phyloP scores from a whole-genome alignment of 2,329 filamentous ascomycete species.

The Alternaria gaisen region DNA sequence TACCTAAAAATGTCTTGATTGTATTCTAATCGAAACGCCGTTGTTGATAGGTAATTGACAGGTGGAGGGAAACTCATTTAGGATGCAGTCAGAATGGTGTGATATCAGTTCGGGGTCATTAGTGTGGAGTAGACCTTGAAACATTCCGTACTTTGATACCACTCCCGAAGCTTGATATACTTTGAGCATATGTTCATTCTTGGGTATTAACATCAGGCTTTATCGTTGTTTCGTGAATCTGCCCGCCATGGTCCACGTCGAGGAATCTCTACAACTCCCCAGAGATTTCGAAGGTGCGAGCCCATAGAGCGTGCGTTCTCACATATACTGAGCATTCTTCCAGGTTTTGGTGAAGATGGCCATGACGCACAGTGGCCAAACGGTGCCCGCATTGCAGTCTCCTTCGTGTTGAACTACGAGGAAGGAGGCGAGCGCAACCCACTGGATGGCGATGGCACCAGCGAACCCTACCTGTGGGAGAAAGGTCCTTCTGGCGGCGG shows the following conservation, averaged over 20 bases:
- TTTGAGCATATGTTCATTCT: neutral
- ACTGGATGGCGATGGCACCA: conserved; percentile 44
- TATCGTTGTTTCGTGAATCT: neutral
- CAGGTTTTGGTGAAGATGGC: conserved; percentile 51
- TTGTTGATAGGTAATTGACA: neutral
- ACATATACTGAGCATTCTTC: neutral
- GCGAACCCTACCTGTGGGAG: conserved; percentile 47
- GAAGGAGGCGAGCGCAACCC: conserved; percentile 46
- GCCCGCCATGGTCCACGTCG: conserved; percentile 39
- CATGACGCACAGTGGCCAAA: conserved; percentile 51
- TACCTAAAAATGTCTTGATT: neutral
- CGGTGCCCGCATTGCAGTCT: conserved; percentile 49
- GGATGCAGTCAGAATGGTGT: neutral
- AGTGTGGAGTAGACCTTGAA: neutral
- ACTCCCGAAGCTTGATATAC: neutral
- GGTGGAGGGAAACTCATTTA: neutral
- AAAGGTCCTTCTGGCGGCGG: conserved; percentile 46
- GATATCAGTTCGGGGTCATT: neutral
- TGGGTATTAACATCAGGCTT: neutral
- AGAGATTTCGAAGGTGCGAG: conserved; percentile 50
- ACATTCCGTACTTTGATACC: neutral
- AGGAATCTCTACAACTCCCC: conserved; percentile 49
- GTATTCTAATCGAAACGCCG: neutral
- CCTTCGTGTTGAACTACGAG: conserved; percentile 53
- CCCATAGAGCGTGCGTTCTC: neutral